Base-by-base conservation (phyloP, 2,329 filamentous ascomycete genomes). In the Aspergillus fijiensis region DNA sequence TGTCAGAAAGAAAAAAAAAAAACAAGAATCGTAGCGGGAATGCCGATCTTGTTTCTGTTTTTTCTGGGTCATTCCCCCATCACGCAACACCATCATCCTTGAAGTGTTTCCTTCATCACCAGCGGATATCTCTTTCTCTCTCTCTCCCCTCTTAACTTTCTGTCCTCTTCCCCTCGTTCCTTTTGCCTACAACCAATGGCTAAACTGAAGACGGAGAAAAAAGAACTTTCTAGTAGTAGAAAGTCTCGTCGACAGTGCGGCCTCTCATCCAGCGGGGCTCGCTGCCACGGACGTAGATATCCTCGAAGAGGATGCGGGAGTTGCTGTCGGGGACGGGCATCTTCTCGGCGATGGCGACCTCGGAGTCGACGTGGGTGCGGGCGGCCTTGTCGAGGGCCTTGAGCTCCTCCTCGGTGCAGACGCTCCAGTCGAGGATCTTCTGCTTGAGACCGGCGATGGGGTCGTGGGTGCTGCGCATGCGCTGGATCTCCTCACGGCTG, bases 381-480 rank as follows among this genome's bases (percentile, higher is more conserved):
- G 95, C 93, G 73, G 96, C 87, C 87, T 97, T 98, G 84, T 99
- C 95, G 69, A 99, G 88, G 67, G 79, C 78, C 90, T 99, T 99
- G 78, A 99, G 89, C 82, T 98, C 94, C 47, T 97, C 93, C 84
- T 99, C 95, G 63, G 85, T 87, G 69, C 88, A 88, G 68, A 99
- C 89, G 62, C 87, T 87, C 95, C 95, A 99, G 81, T 99, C 95
- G 60, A 99, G 82, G 68, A 99, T 89, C 85, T 96, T 96, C 84
- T 95, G 90, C 88, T 98, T 98, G 70, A 99, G 87, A 62, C 95
- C 95, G 72, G 93, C 92, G 75, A 99, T 99, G 69, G 95, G 92
- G 82, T 99, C 95, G 82, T 98, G 91, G 81, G 95, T 99, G 72
- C 90, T 96, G 74, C 95, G 91, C 95, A 99, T 99, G 80, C 94